Evolutionary conservation across 2,329 filamentous ascomycete genomes (phyloP).

Genomic region (Verticillium nubilum): DNA sequence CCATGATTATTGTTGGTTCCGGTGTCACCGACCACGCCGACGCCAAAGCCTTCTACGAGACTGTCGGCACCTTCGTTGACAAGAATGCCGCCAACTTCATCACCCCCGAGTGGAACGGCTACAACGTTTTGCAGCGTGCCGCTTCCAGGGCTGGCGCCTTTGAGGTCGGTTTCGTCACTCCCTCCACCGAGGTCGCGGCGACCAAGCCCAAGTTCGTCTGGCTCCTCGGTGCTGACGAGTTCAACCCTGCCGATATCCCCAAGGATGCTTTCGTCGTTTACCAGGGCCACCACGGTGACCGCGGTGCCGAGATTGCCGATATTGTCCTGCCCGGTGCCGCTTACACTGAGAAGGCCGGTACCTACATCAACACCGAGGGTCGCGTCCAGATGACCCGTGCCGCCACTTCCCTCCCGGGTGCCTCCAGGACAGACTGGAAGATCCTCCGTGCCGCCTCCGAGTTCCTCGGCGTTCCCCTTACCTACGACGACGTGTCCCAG

Average conservation of each 20-base stretch:
- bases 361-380: conserved; percentile 97
- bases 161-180: conserved; percentile 89
- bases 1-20: conserved; percentile 95
- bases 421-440: conserved; percentile 96
- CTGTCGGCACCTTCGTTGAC: conserved; percentile 83
- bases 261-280: conserved; percentile 97
- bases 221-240: conserved; percentile 93
- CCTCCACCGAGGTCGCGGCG: conserved; percentile 73
- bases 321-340: conserved; percentile 89
- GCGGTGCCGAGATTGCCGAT: conserved; percentile 86
- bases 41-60: conserved; percentile 89
- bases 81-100: conserved; percentile 87
- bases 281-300: conserved; percentile 96
- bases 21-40: conserved; percentile 87
- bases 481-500: conserved; percentile 87
- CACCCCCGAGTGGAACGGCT: conserved; percentile 92
- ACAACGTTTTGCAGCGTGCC: conserved; percentile 91
- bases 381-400: conserved; percentile 90
- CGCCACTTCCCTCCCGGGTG: conserved; percentile 83
- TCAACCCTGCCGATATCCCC: conserved; percentile 78
- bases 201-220: conserved; percentile 93
- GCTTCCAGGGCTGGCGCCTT: conserved; percentile 91
- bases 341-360: conserved; percentile 94
- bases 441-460: conserved; percentile 91
- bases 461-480: conserved; percentile 79